phyloP scores from a whole-genome alignment of 2,329 filamentous ascomycete species.

The Pleomassaria siparia region DNA sequence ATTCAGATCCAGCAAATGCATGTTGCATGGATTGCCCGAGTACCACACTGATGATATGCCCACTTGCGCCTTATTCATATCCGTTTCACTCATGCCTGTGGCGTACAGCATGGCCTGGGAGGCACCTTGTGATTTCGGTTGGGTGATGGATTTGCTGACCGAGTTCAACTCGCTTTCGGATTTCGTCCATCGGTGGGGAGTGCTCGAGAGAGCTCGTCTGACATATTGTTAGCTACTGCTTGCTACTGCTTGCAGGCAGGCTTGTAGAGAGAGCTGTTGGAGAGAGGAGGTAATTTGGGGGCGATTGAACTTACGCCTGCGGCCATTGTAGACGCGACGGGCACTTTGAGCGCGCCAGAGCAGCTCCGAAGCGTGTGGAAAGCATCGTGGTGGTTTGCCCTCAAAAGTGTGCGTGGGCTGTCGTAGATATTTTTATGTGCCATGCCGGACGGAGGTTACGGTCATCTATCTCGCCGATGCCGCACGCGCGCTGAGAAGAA shows the following conservation, averaged over 20 bases:
- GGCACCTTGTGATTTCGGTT: slow-evolving; percentile 96
- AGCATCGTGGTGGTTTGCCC: slow-evolving; percentile 31
- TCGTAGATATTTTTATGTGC: slow-evolving; percentile 5
- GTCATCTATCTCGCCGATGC: slow-evolving; percentile 22
- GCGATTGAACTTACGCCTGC: slow-evolving; percentile 28
- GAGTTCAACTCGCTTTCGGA: slow-evolving; percentile 62
- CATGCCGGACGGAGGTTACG: slow-evolving; percentile 19
- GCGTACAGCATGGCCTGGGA: slow-evolving; percentile 99
- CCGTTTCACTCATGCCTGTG: slow-evolving; percentile 80
- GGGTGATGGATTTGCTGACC: slow-evolving; percentile 81
- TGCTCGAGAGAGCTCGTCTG: slow-evolving; percentile 41
- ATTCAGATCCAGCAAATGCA: slow-evolving; percentile 93
- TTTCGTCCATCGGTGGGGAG: slow-evolving; percentile 29
- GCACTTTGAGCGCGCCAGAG: slow-evolving; percentile 34
- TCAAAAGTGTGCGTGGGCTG: slow-evolving; percentile 8
- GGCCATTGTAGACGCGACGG: slow-evolving; percentile 35
- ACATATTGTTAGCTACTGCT: slow-evolving; percentile 16
- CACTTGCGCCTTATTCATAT: slow-evolving; percentile 96
- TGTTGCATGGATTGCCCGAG: slow-evolving; percentile 97
- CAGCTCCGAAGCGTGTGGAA: slow-evolving; percentile 39
- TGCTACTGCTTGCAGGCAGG: background rate
- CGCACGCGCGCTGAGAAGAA: slow-evolving; percentile 14
- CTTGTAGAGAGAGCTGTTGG: background rate
- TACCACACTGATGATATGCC: slow-evolving; percentile 99
- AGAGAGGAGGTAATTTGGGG: background rate